Conservation (phyloP, 179 eudicot genomes). For the Vitellaria paradoxa region DNA sequence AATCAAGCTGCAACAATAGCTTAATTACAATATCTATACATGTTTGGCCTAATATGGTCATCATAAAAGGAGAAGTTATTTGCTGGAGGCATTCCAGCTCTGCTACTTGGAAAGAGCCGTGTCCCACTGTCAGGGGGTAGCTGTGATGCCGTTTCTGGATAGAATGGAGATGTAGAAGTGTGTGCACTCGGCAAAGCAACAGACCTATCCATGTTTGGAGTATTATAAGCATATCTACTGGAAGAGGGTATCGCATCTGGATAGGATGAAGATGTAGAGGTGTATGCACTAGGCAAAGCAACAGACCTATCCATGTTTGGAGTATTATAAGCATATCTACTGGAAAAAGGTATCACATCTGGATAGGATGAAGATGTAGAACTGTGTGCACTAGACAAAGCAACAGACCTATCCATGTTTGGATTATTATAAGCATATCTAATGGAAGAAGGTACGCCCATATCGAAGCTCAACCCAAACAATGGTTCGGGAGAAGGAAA, state of each 20-base stretch:
- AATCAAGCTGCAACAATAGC: neutral
- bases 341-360: slow-evolving; percentile 26
- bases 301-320: slow-evolving; percentile 7
- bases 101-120: slow-evolving; percentile 20
- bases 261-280: slow-evolving; percentile 9
- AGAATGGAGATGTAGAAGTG: slow-evolving; percentile 12
- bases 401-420: neutral
- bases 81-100: slow-evolving; percentile 27
- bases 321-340: slow-evolving; percentile 15
- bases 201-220: slow-evolving; percentile 9
- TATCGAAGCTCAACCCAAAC: slow-evolving; percentile 17
- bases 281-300: neutral
- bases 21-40: slow-evolving; percentile 19
- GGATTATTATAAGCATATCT: slow-evolving; percentile 18
- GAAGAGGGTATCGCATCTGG: slow-evolving; percentile 27
- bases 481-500: slow-evolving; percentile 17
- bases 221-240: slow-evolving; percentile 13
- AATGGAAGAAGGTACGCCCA: slow-evolving; percentile 25
- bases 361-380: slow-evolving; percentile 10
- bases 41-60: slow-evolving; percentile 21
- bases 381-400: neutral
- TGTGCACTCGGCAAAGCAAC: neutral
- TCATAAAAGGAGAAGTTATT: slow-evolving; percentile 14
- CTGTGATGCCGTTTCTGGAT: slow-evolving; percentile 16
- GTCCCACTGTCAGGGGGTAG: slow-evolving; percentile 9